phyloP scores from a whole-genome alignment of 176 grass and related monocot genomes.

The Thinopyrum elongatum region DNA sequence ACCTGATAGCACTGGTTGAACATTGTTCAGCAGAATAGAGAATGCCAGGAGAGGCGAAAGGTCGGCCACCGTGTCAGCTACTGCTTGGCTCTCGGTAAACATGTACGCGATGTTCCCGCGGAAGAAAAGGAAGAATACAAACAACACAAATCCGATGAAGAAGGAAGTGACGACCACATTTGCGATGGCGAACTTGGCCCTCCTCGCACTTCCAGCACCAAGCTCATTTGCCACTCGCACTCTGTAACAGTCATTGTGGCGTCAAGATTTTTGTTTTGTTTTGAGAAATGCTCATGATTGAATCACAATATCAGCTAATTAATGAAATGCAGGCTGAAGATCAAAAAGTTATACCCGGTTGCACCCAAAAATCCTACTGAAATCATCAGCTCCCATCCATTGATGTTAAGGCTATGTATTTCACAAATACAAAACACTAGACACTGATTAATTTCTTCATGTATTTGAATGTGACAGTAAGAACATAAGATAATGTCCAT shows the following conservation, averaged over 20 bases:
- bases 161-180: conserved; percentile 61
- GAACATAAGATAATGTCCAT: not conserved
- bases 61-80: conserved; percentile 54
- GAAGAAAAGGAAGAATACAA: conserved; percentile 61
- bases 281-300: not conserved
- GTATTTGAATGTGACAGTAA: not conserved
- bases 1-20: conserved; percentile 93
- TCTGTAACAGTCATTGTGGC: conserved; percentile 8
- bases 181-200: conserved; percentile 56
- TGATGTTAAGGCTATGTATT: conserved; percentile 76
- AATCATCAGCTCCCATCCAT: conserved; percentile 98
- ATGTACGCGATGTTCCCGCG: conserved; percentile 65
- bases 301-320: not conserved
- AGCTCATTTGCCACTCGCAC: conserved; percentile 91
- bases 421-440: not conserved
- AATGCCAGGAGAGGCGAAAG: conserved; percentile 77
- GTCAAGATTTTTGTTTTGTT: not conserved
- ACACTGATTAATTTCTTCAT: not conserved
- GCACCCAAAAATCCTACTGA: conserved; percentile 67
- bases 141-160: conserved; percentile 47
- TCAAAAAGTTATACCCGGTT: conserved; percentile 53
- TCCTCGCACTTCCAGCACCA: conserved; percentile 64
- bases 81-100: conserved; percentile 49
- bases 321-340: not conserved
- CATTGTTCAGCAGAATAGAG: conserved; percentile 84